Evolutionary conservation across 257 asterid genomes (phyloP).

Genomic region (Eucommia ulmoides): DNA sequence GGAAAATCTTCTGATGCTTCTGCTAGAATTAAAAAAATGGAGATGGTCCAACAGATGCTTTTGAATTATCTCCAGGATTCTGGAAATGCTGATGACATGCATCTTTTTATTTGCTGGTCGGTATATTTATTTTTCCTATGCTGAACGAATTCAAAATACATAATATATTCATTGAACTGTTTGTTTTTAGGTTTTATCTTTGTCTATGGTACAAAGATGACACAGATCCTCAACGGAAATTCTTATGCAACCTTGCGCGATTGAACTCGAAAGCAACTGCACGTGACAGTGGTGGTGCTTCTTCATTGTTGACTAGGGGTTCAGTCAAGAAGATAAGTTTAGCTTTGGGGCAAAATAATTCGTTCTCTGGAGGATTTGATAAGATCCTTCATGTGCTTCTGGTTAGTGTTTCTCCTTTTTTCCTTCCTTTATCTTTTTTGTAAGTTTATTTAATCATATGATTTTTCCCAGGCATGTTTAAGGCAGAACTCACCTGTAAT

Average conservation of each 20-base stretch:
- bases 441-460: slow-evolving; percentile 6
- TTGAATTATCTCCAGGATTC: slow-evolving; percentile 79
- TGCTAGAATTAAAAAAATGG: slow-evolving; percentile 41
- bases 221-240: slow-evolving; percentile 57
- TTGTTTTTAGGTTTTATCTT: slow-evolving; percentile 80
- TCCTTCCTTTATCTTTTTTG: not conserved
- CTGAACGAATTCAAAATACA: too few species aligned
- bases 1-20: slow-evolving; percentile 36
- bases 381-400: slow-evolving; percentile 7
- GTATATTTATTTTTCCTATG: slow-evolving; percentile 13
- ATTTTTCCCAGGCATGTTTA: slow-evolving; percentile 69
- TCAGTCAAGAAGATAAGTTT: slow-evolving; percentile 60
- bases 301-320: slow-evolving; percentile 62
- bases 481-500: slow-evolving; percentile 87
- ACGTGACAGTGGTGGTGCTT: slow-evolving; percentile 45
- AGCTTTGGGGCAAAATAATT: slow-evolving; percentile 87
- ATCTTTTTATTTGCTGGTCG: slow-evolving; percentile 74
- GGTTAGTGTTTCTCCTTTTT: not conserved
- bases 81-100: slow-evolving; percentile 54
- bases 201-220: slow-evolving; percentile 97
- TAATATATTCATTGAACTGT: slow-evolving; percentile 9
- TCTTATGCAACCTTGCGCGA: slow-evolving; percentile 53
- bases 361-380: slow-evolving; percentile 92
- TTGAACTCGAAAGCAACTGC: slow-evolving; percentile 60
- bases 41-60: slow-evolving; percentile 89